Percentiles rank a stretch among this genome's conserved stretches.
Conservation (phyloP, 208 protist genomes). For the Angomonas deanei region DNA sequence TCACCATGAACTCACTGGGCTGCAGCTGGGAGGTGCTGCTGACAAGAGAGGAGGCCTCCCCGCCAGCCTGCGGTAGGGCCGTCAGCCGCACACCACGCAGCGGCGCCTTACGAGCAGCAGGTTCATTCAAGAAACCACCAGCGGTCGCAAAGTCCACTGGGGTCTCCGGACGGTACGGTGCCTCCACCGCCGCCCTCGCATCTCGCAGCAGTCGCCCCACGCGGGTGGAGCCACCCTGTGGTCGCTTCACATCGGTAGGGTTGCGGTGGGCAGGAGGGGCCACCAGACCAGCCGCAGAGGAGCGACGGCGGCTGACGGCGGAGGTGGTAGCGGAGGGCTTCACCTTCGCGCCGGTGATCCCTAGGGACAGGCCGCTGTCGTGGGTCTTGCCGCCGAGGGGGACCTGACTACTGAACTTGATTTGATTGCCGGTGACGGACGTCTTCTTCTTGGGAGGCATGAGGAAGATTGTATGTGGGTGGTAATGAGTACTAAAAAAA, state of each 20-base stretch:
- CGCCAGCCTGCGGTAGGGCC: background rate
- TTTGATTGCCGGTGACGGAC: constrained; percentile 1
- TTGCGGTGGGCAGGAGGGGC: background rate
- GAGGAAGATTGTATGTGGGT: background rate
- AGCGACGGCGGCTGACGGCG: background rate
- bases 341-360: background rate
- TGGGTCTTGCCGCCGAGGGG: background rate
- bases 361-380: background rate
- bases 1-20: constrained; percentile 13
- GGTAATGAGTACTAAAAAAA: background rate
- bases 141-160: constrained; percentile 15
- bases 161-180: constrained; percentile 48
- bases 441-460: constrained; percentile 14
- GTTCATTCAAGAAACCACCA: background rate
- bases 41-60: background rate
- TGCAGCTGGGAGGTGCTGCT: constrained; percentile 11
- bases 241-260: background rate
- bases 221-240: constrained; percentile 14
- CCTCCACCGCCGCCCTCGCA: constrained; percentile 44
- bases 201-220: constrained; percentile 52
- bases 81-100: constrained; percentile 5
- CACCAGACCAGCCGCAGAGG: background rate
- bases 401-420: background rate
- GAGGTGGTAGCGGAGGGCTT: background rate
- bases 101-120: constrained; percentile 8